Evolutionary conservation across 139 green algal genomes (phyloP), one percentile per base, ranked within the genome.

Genomic region (Chara braunii): DNA sequence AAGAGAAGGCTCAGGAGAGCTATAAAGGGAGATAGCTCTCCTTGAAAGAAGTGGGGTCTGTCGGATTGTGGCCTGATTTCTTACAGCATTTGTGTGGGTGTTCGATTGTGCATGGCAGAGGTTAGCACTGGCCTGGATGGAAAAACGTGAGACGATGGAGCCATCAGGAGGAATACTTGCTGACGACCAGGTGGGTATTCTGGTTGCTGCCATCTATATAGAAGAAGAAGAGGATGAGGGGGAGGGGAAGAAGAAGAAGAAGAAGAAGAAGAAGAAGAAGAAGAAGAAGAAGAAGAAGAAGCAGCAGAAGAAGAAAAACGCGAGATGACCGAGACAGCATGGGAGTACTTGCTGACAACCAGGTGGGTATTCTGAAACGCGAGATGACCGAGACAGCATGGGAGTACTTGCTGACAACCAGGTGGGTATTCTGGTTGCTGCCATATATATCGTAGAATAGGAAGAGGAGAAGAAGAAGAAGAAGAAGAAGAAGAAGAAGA

Each of bases 321-420:
- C n/a, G n/a, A n/a, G n/a, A n/a, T n/a, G n/a, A n/a, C n/a, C n/a
- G n/a, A n/a, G n/a, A n/a, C n/a, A n/a, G n/a, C n/a, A n/a, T n/a
- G n/a, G n/a, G n/a, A n/a, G n/a, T n/a, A n/a, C n/a, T n/a, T n/a
- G n/a, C n/a, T n/a, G n/a, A n/a, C n/a, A n/a, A n/a, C n/a, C n/a
- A n/a, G n/a, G n/a, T n/a, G n/a, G n/a, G n/a, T n/a, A n/a, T n/a
- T n/a, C n/a, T n/a, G n/a, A 52, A 67, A n/a, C 35, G 63, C 7
- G 63, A 72, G 51, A 44, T 18, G 22, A 44, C 51, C 0, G 22
- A 66, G 23, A 51, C 63, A 24, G 63, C 52, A 6, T 51, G 63
- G 63, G 63, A 5, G 65, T 72, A 23, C 54, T 72, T 3, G 63
- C 63, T 14, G 63, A 72, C 37, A 53, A 72, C 26, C 63, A 72